Conservation (phyloP, 1,284 basidiomycete genomes). For the Exobasidium cylindrosporum region DNA sequence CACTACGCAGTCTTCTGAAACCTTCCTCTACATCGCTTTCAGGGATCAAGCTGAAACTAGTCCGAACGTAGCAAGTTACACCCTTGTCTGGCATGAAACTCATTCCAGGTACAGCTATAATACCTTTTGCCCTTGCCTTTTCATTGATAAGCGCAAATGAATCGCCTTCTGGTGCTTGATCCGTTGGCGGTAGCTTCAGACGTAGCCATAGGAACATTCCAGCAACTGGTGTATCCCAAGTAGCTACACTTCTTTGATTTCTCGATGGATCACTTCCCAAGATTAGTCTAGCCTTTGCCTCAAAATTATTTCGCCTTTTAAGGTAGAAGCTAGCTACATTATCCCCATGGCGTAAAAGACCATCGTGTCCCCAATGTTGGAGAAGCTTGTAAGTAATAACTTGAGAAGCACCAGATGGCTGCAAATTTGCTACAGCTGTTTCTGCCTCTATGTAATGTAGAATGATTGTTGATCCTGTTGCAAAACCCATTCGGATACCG, state of each 20-base stretch:
- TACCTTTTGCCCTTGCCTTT: constrained; percentile 74
- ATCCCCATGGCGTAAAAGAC: constrained; percentile 72
- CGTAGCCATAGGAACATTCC: constrained; percentile 61
- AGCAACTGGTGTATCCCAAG: constrained; percentile 77
- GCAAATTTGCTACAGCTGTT: constrained; percentile 71
- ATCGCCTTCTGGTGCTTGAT: constrained; percentile 60
- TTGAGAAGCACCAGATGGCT: constrained; percentile 69
- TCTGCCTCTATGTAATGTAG: constrained; percentile 72
- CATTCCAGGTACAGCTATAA: constrained; percentile 73
- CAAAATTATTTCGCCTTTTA: constrained; percentile 74
- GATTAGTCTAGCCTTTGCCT: constrained; percentile 70
- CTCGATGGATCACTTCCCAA: constrained; percentile 61
- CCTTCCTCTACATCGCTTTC: constrained; percentile 45
- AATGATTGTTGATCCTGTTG: constrained; percentile 72
- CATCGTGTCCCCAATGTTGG: constrained; percentile 66
- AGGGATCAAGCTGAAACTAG: constrained; percentile 44
- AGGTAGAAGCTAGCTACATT: constrained; percentile 74
- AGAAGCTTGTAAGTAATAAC: constrained; percentile 71
- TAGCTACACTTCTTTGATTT: constrained; percentile 23
- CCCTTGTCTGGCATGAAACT: constrained; percentile 59
- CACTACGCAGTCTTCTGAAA: constrained; percentile 34
- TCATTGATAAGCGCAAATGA: constrained; percentile 73
- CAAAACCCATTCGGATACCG: constrained; percentile 67
- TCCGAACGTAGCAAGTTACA: constrained; percentile 42
- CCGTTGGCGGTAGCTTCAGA: constrained; percentile 39